Base-by-base conservation (phyloP, 2,329 filamentous ascomycete species). In the Davidsoniella australis region DNA sequence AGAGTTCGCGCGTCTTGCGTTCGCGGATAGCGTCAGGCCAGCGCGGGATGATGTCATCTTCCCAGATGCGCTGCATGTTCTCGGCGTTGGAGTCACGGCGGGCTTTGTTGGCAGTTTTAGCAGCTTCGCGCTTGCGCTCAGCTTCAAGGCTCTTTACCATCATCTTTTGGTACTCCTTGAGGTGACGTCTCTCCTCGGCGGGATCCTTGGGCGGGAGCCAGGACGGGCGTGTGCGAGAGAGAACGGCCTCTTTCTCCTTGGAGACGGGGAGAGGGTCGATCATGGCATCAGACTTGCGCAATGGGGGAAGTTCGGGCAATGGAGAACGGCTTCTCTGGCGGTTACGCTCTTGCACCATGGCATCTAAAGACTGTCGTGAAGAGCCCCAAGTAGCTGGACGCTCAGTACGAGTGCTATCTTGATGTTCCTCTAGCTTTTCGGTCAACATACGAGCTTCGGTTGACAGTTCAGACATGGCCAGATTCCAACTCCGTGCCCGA, bases 161-260 rank as follows among this genome's bases (percentile, higher is more conserved):
- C 82, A 91, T 88, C 62, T 73, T 78, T 64, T 88, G 80, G 60
- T 88, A 91, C 61, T 91, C 79, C 58, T 76, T 87, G 56, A 98
- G 62, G 63, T 98, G 91, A 56, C 80, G 81, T 61, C 77, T 84
- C 66, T 98, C 91, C 63, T 98, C 91, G 48, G 83, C 83, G 2
- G 86, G 88, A 56, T 91, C 80, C 64, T 91, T 91, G 1, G 85
- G 85, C 1, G 85, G 85, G 2, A 91, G 68, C 85, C 85, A 91
- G 1, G 82, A 87, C 0, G 85, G 85, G 37, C 85, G 72, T 2
- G 85, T 91, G 16, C 85, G 73, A 20, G 82, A 86, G 18, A 91
- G 68, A 2, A 88, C 83, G 2, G 84, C 84, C 58, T 89, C 83
- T 61, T 91, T 91, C 64, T 91, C 85, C 62, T 85, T 87, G 42